Percentiles rank a stretch among this genome's conserved stretches.
Evolutionary conservation across 2,329 filamentous ascomycete genomes (phyloP).

Genomic region (Cladorrhinum sp.): DNA sequence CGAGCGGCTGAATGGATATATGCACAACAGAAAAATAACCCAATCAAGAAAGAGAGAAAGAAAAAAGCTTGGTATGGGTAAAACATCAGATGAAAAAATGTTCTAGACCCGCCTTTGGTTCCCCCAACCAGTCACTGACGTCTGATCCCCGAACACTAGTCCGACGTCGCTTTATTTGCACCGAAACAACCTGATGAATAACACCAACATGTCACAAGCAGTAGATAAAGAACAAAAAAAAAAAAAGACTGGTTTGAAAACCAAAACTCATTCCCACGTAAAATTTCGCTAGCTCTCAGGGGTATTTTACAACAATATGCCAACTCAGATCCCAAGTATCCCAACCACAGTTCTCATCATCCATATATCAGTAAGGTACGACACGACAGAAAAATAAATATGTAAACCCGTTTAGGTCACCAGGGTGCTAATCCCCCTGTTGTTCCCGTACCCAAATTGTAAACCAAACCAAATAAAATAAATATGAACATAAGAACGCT

Average conservation of each 20-base stretch:
- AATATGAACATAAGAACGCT: conserved; percentile 5
- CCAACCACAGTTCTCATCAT: neutral
- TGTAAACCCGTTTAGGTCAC: conserved; percentile 1
- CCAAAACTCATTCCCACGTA: neutral
- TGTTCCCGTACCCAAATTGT: neutral
- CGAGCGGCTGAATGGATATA: too few relatives aligned
- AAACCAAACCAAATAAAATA: neutral
- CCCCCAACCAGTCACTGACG: neutral
- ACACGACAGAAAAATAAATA: conserved; percentile 3
- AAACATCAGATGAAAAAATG: neutral
- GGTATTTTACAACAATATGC: conserved; percentile 29
- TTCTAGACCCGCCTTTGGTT: neutral
- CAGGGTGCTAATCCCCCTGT: neutral
- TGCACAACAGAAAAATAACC: too few relatives aligned
- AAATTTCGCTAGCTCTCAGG: conserved; percentile 15
- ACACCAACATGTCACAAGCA: neutral
- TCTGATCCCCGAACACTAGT: neutral
- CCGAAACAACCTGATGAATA: neutral
- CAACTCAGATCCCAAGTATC: conserved; percentile 11
- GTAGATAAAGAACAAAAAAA: neutral
- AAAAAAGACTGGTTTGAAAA: neutral
- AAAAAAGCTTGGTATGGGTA: neutral
- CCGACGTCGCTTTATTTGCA: neutral
- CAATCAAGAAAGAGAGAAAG: too few relatives aligned
- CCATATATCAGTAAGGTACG: neutral